Percentiles rank a stretch among this genome's conserved stretches.
Conservation (phyloP, 1,139 yeast species). For the Yamadazyma kanchanaburiensis region DNA sequence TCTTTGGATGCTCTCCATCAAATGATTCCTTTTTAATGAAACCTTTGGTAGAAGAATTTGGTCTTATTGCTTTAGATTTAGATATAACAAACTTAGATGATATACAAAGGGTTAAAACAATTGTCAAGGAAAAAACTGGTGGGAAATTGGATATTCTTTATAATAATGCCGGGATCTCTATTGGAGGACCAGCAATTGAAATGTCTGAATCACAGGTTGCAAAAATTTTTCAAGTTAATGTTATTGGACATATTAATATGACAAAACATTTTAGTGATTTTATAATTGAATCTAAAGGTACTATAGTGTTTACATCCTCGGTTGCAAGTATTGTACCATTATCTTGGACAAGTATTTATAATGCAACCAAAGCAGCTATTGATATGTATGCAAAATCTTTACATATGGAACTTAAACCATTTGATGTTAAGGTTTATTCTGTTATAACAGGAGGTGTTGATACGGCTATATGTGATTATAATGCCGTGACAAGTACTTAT, state of each 20-base stretch:
- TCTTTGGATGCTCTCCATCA: conserved; percentile 32
- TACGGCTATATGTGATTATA: conserved; percentile 24
- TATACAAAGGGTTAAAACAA: conserved; percentile 20
- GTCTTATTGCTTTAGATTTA: conserved; percentile 27
- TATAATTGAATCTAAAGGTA: conserved; percentile 32
- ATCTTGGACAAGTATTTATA: conserved; percentile 31
- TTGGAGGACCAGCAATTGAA: conserved; percentile 34
- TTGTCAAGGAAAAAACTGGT: conserved; percentile 22
- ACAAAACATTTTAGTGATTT: conserved; percentile 29
- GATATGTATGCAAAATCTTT: conserved; percentile 14
- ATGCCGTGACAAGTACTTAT: conserved; percentile 2
- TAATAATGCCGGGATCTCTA: conserved; percentile 32
- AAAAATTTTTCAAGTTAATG: conserved; percentile 29
- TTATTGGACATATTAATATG: conserved; percentile 35
- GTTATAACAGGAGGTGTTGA: conserved; percentile 41
- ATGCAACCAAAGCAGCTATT: conserved; percentile 28
- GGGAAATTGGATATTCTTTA: conserved; percentile 29
- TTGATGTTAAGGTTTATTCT: conserved; percentile 30
- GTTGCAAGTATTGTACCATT: conserved; percentile 34
- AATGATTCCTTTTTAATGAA: conserved; percentile 20
- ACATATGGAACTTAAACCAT: conserved; percentile 22
- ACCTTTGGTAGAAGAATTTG: conserved; percentile 25
- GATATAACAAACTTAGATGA: conserved; percentile 29
- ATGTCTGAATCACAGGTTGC: conserved; percentile 22
- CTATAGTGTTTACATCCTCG: conserved; percentile 37